Base-by-base conservation (phyloP, 208 protist species). In the Wallacemonas sp. region DNA sequence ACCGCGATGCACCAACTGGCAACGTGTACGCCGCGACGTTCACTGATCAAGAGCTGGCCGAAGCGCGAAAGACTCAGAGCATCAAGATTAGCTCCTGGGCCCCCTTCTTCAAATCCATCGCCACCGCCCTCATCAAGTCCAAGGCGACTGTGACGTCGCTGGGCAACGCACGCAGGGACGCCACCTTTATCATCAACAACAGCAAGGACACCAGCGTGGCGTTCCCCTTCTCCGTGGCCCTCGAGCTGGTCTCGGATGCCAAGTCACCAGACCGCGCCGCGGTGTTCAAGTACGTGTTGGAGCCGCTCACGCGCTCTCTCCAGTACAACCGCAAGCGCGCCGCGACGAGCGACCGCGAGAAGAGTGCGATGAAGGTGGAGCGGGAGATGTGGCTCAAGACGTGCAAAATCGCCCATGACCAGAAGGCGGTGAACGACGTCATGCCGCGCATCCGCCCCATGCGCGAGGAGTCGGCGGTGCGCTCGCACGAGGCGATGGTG, bases 71-170 rank as follows among this genome's bases (percentile, higher is more conserved):
- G n/a, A 48, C 48, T 2, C 57, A 76, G 11, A 74, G 71, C 14
- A 73, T 91, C 26, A 41, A 60, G 41, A 78, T 91, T 63, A 67
- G 71, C 32, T 58, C 52, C 2, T 95, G 89, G 88, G 84, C 81
- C 1, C 75, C 83, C 12, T 95, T 95, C 73, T 95, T 93, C 70
- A 95, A 94, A 61, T 94, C 88, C 17, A 61, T 97, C 19, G 86
- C 87, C 2, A 81, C 84, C 6, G 89, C 81, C 34, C 38, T 93
- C 19, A 74, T 92, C 49, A 97, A 94, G 48, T 57, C 57, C 23
- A 92, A 79, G 66, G 87, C 81, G 24, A 58, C 34, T 1, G 66
- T 96, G 0, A 58, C 65, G 48, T 58, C 74, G 62, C 11, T 64
- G 30, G 70, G 44, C 27, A 34, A 58, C 46, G 66, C 61, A 2